These are phyloP conservation scores for Dactylellina haptotyla DNA, from an alignment of 2,329 filamentous ascomycete genomes.

Conservation along the genomic window DNA sequence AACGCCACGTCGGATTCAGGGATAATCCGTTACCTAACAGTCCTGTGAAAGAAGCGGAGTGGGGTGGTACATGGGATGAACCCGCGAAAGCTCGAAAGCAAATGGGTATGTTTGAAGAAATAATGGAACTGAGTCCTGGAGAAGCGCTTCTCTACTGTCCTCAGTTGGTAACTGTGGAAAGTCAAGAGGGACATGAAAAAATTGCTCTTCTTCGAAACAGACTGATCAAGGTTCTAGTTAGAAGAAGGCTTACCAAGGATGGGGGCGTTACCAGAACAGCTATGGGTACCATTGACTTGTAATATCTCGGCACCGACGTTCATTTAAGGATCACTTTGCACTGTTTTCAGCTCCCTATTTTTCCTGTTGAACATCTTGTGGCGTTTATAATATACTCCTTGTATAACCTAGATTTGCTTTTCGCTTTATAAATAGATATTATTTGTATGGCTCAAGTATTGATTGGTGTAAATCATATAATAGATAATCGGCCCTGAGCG, in stretches of 20 bases:
- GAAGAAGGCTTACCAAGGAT: constrained; percentile 30
- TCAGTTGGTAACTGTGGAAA: constrained; percentile 15
- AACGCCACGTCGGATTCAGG: constrained; percentile 58
- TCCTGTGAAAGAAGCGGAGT: neutral
- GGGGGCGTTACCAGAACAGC: constrained; percentile 25
- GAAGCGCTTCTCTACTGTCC: constrained; percentile 60
- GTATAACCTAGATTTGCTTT: no score
- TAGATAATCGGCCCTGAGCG: no score
- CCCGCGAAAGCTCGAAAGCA: neutral
- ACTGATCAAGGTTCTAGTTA: constrained; percentile 23
- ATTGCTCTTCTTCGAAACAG: constrained; percentile 1
- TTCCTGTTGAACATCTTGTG: no score
- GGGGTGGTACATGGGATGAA: neutral
- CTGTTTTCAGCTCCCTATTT: no score
- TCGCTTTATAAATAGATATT: no score
- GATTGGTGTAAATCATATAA: no score
- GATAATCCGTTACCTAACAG: neutral
- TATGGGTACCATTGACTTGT: neutral
- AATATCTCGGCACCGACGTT: neutral
- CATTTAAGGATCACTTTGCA: neutral
- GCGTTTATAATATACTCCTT: no score
- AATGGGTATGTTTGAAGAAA: constrained; percentile 62
- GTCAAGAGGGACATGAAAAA: neutral
- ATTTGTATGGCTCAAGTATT: no score
- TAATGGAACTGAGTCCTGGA: constrained; percentile 65